A percentile compares a stretch with the other conserved stretches of the same genome.
Conservation (phyloP, 75 land plant species). For the Adiantum capillusveneris region DNA sequence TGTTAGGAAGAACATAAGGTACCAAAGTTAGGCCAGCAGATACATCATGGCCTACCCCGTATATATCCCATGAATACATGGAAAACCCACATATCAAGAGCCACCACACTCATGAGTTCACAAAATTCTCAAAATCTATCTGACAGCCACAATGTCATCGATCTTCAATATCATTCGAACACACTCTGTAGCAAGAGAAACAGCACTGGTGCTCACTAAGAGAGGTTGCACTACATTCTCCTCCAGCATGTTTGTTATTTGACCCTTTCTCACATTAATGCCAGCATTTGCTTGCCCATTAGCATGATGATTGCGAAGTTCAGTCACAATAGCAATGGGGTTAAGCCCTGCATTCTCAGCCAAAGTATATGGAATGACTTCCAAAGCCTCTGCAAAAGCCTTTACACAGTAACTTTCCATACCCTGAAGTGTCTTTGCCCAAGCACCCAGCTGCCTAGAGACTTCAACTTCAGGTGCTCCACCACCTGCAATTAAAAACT, state of each 20-base stretch:
- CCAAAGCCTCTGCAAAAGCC: slow-evolving; percentile 90
- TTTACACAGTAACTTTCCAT: slow-evolving; percentile 92
- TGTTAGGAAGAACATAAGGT: no score
- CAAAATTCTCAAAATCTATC: no score
- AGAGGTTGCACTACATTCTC: slow-evolving; percentile 98
- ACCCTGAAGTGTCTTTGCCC: slow-evolving; percentile 86
- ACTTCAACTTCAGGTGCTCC: slow-evolving; percentile 97
- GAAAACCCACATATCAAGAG: no score
- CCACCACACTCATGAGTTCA: no score
- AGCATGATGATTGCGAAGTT: slow-evolving; percentile 87
- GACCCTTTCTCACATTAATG: slow-evolving; percentile 97
- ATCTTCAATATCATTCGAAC: slow-evolving; percentile 98
- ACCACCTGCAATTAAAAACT: slow-evolving; percentile 90
- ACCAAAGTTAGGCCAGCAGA: no score
- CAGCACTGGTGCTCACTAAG: slow-evolving; percentile 88
- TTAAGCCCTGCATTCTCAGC: slow-evolving; percentile 97
- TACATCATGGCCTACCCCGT: no score
- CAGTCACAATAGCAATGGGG: slow-evolving; percentile 89
- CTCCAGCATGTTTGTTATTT: slow-evolving; percentile 89
- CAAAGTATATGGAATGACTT: slow-evolving; percentile 86
- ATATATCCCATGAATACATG: no score
- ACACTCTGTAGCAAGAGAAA: slow-evolving; percentile 86
- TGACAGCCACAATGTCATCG: slow-evolving; percentile 86
- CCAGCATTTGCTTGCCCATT: slow-evolving; percentile 90
- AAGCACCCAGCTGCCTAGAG: slow-evolving; percentile 77